These are phyloP conservation scores for Botryotinia calthae DNA, from an alignment of 2,329 filamentous ascomycete species.

Conservation along the genomic window DNA sequence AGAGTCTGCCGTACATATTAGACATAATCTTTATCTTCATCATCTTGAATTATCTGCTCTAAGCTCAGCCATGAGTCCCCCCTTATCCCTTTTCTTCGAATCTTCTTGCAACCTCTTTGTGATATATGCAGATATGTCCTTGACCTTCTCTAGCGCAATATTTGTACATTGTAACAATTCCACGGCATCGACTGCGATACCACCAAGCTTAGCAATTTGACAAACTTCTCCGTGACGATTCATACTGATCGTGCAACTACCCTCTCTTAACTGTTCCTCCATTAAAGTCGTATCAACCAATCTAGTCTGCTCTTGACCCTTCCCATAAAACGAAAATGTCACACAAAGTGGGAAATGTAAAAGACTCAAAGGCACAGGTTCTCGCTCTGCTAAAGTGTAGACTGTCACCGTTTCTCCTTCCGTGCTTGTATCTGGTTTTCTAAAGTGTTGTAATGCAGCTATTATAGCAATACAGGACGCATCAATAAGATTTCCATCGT, in stretches of 20 bases:
- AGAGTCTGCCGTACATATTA: slow-evolving; percentile 24
- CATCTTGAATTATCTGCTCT: slow-evolving; percentile 70
- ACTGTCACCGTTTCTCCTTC: slow-evolving; percentile 82
- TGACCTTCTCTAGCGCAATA: slow-evolving; percentile 73
- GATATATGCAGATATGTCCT: slow-evolving; percentile 73
- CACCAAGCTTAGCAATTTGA: slow-evolving; percentile 78
- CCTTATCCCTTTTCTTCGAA: slow-evolving; percentile 71
- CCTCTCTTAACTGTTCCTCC: slow-evolving; percentile 74
- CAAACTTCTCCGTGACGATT: slow-evolving; percentile 39
- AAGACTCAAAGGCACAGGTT: slow-evolving; percentile 86
- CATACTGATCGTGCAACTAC: slow-evolving; percentile 70
- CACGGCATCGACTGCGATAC: slow-evolving; percentile 76
- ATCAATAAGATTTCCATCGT: slow-evolving; percentile 88
- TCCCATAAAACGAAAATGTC: slow-evolving; percentile 76
- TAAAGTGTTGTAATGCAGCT: slow-evolving; percentile 85
- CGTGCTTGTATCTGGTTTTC: slow-evolving; percentile 83
- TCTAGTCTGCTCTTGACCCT: slow-evolving; percentile 64
- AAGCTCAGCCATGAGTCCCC: slow-evolving; percentile 73
- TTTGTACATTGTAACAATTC: slow-evolving; percentile 73
- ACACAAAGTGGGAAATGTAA: slow-evolving; percentile 90
- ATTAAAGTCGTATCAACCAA: slow-evolving; percentile 69
- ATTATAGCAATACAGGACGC: slow-evolving; percentile 82
- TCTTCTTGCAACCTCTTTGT: slow-evolving; percentile 74
- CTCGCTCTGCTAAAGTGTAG: slow-evolving; percentile 79
- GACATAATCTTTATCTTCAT: slow-evolving; percentile 47